Conservation (phyloP, 345 rosid species). For the Hibiscus trionum region DNA sequence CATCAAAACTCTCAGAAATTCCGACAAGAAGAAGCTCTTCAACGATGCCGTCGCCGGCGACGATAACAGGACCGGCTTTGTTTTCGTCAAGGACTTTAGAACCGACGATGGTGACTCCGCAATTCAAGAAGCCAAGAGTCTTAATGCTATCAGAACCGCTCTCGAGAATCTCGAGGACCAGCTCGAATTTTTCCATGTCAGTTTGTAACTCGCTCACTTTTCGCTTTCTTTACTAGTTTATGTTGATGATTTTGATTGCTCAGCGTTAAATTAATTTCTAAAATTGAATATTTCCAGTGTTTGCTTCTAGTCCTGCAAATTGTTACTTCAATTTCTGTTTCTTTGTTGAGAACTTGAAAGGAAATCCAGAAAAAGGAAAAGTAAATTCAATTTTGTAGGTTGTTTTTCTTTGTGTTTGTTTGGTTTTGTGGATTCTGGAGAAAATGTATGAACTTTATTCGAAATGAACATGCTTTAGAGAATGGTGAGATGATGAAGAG, state of each 20-base stretch:
- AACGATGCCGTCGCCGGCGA: conserved; percentile 21
- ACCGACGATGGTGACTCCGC: conserved; percentile 48
- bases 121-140: conserved; percentile 82
- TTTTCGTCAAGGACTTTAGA: conserved; percentile 68
- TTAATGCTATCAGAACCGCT: conserved; percentile 77
- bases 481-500: neutral
- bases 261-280: neutral
- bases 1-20: conserved; percentile 28
- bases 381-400: too few relatives aligned
- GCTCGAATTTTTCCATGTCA: conserved; percentile 85
- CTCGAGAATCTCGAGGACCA: conserved; percentile 97
- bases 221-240: neutral
- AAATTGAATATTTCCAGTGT: neutral
- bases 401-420: too few relatives aligned
- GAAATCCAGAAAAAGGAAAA: too few relatives aligned
- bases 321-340: neutral
- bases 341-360: too few relatives aligned
- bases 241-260: neutral
- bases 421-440: neutral
- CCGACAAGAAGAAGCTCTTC: conserved; percentile 37
- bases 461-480: neutral
- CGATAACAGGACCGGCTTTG: conserved; percentile 50
- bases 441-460: neutral
- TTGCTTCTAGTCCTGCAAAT: neutral
- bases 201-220: conserved; percentile 9